Percentiles rank a stretch among this genome's conserved stretches.
Conservation (phyloP, 2,329 filamentous ascomycete genomes). For the Knufia petricola region DNA sequence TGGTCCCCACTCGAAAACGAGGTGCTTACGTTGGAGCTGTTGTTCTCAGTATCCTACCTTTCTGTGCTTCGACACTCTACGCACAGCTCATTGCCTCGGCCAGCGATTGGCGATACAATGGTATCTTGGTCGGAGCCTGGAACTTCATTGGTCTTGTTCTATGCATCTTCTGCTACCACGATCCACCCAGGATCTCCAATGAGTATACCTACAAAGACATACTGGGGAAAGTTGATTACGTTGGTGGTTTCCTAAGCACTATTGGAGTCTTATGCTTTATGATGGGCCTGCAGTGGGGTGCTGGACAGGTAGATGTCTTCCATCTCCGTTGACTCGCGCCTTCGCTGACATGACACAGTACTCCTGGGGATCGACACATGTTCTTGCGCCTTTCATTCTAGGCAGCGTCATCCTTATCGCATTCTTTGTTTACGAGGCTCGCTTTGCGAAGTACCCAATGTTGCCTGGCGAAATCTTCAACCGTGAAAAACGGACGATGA, state of each 20-base stretch:
- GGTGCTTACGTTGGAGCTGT: conserved; percentile 53
- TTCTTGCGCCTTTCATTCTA: conserved; percentile 37
- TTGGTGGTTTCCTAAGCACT: conserved; percentile 42
- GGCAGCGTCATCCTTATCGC: conserved; percentile 24
- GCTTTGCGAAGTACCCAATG: conserved; percentile 16
- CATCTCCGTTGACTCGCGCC: too few relatives aligned
- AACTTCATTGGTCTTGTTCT: conserved; percentile 33
- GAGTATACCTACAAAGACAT: conserved; percentile 26
- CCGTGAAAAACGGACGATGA: conserved; percentile 15
- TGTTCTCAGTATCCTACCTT: conserved; percentile 53
- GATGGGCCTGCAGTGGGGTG: not conserved
- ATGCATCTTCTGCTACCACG: conserved; percentile 36
- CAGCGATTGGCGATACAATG: conserved; percentile 15
- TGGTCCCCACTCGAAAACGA: conserved; percentile 57
- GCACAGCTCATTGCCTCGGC: conserved; percentile 44
- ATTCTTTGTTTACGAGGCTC: conserved; percentile 15
- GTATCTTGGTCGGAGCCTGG: conserved; percentile 27
- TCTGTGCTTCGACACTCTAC: conserved; percentile 52
- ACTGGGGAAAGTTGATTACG: conserved; percentile 40
- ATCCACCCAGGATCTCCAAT: conserved; percentile 36
- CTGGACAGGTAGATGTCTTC: too few relatives aligned
- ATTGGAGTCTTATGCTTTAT: conserved; percentile 19
- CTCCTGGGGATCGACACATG: conserved; percentile 35
- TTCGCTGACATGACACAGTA: too few relatives aligned
- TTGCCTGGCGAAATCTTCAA: conserved; percentile 17